Percentiles rank a stretch among this genome's conserved stretches.
Evolutionary conservation across 2,329 filamentous ascomycete genomes (phyloP).

Genomic region (Trichoderma semiorbis): DNA sequence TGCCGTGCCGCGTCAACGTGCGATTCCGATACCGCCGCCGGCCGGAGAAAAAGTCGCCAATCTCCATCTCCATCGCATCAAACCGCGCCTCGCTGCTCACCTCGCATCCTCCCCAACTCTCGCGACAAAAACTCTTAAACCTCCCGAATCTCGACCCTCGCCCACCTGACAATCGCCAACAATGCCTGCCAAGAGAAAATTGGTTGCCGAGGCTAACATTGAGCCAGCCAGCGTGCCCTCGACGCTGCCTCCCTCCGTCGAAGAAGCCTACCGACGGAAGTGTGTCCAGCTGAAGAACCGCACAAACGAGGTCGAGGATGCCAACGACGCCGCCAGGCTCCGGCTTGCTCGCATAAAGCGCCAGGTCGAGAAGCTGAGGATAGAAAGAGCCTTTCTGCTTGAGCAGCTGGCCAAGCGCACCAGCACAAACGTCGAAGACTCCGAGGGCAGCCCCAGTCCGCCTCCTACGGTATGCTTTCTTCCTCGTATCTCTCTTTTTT

Average conservation of each 20-base stretch:
- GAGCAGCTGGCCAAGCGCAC: constrained; percentile 72
- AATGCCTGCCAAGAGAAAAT: constrained; percentile 38
- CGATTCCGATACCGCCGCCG: neutral
- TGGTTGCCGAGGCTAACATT: constrained; percentile 35
- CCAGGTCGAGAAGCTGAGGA: constrained; percentile 84
- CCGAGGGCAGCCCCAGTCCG: constrained; percentile 75
- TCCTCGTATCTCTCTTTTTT: neutral
- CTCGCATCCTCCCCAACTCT: neutral
- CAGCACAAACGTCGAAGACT: constrained; percentile 71
- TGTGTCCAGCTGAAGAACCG: constrained; percentile 92
- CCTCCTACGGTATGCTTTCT: constrained; percentile 63
- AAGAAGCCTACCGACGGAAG: constrained; percentile 94
- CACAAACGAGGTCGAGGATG: constrained; percentile 85
- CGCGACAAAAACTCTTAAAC: neutral
- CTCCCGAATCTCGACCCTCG: neutral
- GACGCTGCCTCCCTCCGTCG: constrained; percentile 78
- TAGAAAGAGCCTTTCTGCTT: constrained; percentile 74
- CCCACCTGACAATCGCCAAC: constrained; percentile 2
- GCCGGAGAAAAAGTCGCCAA: neutral
- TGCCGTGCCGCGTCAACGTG: neutral
- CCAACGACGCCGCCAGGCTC: constrained; percentile 79
- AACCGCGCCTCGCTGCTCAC: constrained; percentile 1
- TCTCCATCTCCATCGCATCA: neutral
- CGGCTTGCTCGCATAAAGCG: constrained; percentile 77
- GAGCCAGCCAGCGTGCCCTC: constrained; percentile 51